Base-by-base conservation (phyloP, 2,329 filamentous ascomycete species). In the Fragosphaeria purpurea region DNA sequence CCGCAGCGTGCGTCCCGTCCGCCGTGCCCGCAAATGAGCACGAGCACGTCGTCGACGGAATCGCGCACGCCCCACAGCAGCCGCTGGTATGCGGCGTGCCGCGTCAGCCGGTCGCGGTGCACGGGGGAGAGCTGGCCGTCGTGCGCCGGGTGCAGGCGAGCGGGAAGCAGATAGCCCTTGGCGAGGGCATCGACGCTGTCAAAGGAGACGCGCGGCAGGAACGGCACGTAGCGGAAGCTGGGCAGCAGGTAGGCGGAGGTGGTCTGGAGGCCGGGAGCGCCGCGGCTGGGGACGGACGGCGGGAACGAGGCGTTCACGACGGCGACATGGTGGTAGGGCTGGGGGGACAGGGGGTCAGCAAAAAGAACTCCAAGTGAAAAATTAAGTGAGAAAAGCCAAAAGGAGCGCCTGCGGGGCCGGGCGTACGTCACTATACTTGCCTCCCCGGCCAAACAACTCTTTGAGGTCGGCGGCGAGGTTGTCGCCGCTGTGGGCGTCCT, bases 1-100 rank as follows among this genome's bases (percentile, higher is more conserved):
- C 93, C 91, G 61, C 93, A 98, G 47, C 93, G 77, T 60, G 74
- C 71, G 62, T 98, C 93, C 9, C 93, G 75, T 3, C 82, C 82
- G 11, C 84, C 85, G 60, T 98, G 93, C 0, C 89, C 88, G 62
- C 93, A 98, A 42, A 96, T 84, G 22, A 97, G 69, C 34, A 98
- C 79, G n/a, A 87, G 60, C 5, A 89, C 73, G 55, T 89, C 83
- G 12, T 76, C 61, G 7, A 86, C 76, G 31, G 39, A 41, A 52
- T 81, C 76, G 9, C 76, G 69, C 5, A 87, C 82, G 1, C 75
- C 73, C 1, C 68, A 66, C 2, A 88, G 70, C 38, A 68, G 69
- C 50, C 53, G 69, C 61, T 61, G 78, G 60, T 69, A 81, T 49
- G 64, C 79, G 55, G 65, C 74, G 66, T 73, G 80, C 58, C 69